A percentile compares a stretch with the other conserved stretches of the same genome.
Conservation (phyloP, 2,329 filamentous ascomycete species). For the Nothophoma quercina region DNA sequence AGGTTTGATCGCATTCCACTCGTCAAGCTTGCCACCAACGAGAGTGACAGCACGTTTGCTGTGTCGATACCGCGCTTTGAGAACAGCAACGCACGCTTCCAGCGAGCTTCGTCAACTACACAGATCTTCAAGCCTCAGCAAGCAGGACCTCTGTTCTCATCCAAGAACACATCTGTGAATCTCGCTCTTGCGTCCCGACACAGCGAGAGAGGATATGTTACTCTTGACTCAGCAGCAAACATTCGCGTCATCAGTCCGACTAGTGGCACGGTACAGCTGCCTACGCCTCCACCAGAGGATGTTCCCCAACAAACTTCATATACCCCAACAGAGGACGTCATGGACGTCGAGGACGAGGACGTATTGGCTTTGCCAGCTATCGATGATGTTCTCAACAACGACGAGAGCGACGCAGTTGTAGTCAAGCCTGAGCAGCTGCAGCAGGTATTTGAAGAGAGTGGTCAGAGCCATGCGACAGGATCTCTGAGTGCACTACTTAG, state of each 20-base stretch:
- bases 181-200: constrained; percentile 72
- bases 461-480: constrained; percentile 72
- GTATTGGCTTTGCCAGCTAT: constrained; percentile 3
- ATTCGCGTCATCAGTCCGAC: constrained; percentile 60
- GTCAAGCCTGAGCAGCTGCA: constrained; percentile 73
- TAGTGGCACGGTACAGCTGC: constrained; percentile 34
- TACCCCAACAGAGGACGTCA: constrained; percentile 14
- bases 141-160: constrained; percentile 65
- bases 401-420: constrained; percentile 64
- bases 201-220: constrained; percentile 74
- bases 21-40: constrained; percentile 74
- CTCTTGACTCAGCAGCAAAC: constrained; percentile 78
- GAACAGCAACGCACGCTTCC: constrained; percentile 47
- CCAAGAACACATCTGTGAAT: constrained; percentile 63
- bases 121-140: constrained; percentile 72
- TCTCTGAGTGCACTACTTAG: constrained; percentile 79
- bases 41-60: constrained; percentile 57
- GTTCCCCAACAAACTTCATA: constrained; percentile 37
- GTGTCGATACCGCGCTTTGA: constrained; percentile 49
- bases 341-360: constrained; percentile 11
- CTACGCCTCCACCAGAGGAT: constrained; percentile 42
- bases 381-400: constrained; percentile 21
- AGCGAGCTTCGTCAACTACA: constrained; percentile 56
- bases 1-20: constrained; percentile 51
- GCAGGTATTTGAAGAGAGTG: constrained; percentile 69